Evolutionary conservation across 345 rosid species (phyloP), one percentile per base, ranked within the genome.

Genomic region (Gossypium herbaceum): DNA sequence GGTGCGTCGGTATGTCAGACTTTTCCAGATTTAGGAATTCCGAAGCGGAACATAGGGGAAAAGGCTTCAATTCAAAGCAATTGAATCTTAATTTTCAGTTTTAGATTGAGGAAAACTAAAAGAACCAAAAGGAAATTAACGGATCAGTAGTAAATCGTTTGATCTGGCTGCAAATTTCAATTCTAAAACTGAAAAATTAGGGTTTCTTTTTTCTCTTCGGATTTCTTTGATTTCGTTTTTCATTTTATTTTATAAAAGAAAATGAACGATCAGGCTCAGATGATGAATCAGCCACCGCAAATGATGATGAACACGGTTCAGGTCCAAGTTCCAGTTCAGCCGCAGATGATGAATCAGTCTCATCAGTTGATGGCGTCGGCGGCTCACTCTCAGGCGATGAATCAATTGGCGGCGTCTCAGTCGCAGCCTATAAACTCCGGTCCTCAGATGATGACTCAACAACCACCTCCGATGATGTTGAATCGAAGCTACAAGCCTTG

Each of bases 401-500:
- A 59, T 25, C 79, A 70, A 47, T 25, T 62, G 22, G 82, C 73
- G 72, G 76, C 79, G 68, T 48, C 79, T 64, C 85, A 79, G 34
- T 71, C 87, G 44, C 88, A 81, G 62, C 67, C 73, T 17, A 52
- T 82, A 72, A 74, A 68, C 72, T 78, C 79, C 64, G 82, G 75
- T 71, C 77, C 82, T 50, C 77, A 82, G 78, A 79, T 72, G 54
- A 81, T 85, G 83, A 82, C 80, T 24, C 91, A 76, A 65, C 64
- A 82, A 47, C 92, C 64, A 51, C 79, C 76, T 58, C 79, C 75
- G 29, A 45, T 85, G 81, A 84, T 87, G 88, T 65, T 85, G 85
- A 88, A 85, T 74, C 85, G 88, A 29, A 81, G 78, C 78, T 83
- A 79, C 75, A 88, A 84, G 62, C 77, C 72, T 41, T 75, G 77